These are phyloP conservation scores for Corrigiola litoralis DNA, from an alignment of 179 eudicot genomes.

Conservation along the genomic window DNA sequence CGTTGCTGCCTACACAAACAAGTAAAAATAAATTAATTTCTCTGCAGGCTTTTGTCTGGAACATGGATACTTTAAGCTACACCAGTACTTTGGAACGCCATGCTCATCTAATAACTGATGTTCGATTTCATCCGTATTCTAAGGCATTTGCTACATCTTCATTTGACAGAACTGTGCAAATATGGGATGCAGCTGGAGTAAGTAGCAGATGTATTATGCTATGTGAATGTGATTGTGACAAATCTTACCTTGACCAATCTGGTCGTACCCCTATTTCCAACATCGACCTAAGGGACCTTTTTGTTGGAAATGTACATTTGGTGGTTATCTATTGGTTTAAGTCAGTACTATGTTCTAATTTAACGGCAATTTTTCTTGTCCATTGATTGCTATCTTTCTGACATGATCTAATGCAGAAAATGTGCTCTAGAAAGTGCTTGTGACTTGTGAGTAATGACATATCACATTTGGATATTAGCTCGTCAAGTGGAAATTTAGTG, in stretches of 20 bases:
- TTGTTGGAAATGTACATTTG: background rate
- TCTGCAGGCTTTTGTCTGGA: constrained; percentile 44
- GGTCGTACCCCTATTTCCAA: background rate
- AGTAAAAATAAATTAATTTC: background rate
- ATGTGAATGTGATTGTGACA: background rate
- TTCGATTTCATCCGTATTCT: constrained; percentile 54
- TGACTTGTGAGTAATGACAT: too few relatives aligned
- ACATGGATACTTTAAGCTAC: constrained; percentile 23
- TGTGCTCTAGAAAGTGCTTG: background rate
- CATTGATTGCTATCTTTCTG: background rate
- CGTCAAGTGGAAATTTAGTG: background rate
- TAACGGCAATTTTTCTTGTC: background rate
- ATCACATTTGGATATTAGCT: background rate
- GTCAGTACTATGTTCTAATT: background rate
- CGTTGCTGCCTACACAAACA: background rate
- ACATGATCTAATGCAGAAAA: background rate
- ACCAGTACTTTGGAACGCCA: constrained; percentile 30
- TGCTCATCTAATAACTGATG: constrained; percentile 41
- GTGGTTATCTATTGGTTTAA: background rate
- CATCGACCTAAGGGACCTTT: background rate
- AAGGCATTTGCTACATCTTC: constrained; percentile 54
- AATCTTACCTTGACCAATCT: background rate
- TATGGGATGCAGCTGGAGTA: constrained; percentile 61
- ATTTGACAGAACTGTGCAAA: constrained; percentile 45
- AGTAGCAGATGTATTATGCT: background rate